phyloP scores from a whole-genome alignment of 768 basidiomycete genomes.

The Cystobasidium tubakii region DNA sequence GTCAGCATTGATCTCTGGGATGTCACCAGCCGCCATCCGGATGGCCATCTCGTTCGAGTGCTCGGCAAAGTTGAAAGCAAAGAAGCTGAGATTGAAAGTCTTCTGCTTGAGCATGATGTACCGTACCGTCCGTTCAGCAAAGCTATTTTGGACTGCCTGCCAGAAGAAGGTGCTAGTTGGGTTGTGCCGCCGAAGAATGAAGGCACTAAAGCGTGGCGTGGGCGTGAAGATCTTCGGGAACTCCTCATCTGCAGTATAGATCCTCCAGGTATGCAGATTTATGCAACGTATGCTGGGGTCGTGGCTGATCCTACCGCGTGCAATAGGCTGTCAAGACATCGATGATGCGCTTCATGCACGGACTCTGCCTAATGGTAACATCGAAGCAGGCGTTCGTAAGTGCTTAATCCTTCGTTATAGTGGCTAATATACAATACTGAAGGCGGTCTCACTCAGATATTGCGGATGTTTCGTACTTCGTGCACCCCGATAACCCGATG shows the following conservation, averaged over 20 bases:
- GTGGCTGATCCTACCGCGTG: neutral
- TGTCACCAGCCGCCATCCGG: conserved; percentile 77
- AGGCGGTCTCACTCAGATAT: conserved; percentile 61
- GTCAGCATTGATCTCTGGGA: conserved; percentile 94
- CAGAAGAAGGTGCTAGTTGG: conserved; percentile 83
- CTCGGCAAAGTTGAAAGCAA: conserved; percentile 87
- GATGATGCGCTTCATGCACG: conserved; percentile 95
- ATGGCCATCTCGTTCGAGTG: conserved; percentile 91
- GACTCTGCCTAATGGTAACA: conserved; percentile 78
- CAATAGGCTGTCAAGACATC: conserved; percentile 86
- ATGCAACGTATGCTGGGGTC: conserved; percentile 25
- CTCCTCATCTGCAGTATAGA: conserved; percentile 92
- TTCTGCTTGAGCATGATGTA: conserved; percentile 89
- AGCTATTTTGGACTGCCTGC: conserved; percentile 85
- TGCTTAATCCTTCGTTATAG: conserved; percentile 42
- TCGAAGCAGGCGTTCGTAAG: conserved; percentile 96
- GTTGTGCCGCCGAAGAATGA: conserved; percentile 72
- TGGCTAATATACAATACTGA: neutral
- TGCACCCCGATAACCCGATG: conserved; percentile 87
- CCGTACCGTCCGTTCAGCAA: conserved; percentile 95
- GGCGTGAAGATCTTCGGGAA: conserved; percentile 77
- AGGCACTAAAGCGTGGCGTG: conserved; percentile 61
- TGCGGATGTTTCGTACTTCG: conserved; percentile 96
- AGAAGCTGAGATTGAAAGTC: conserved; percentile 89
- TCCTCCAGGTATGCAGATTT: conserved; percentile 63